Evolutionary conservation across 768 basidiomycete genomes (phyloP).

Genomic region (Royoungia palumana): DNA sequence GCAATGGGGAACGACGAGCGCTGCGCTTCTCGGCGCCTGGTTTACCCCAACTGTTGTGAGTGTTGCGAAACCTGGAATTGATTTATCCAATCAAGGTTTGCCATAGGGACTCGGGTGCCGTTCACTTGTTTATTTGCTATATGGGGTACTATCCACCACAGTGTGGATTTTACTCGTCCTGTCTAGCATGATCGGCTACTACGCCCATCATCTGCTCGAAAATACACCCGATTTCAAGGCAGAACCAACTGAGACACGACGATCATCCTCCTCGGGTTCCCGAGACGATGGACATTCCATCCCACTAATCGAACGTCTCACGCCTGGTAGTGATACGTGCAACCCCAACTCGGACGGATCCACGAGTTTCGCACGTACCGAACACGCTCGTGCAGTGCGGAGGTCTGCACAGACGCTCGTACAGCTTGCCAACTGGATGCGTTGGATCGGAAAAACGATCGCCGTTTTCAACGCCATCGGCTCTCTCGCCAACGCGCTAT

Average conservation of each 20-base stretch:
- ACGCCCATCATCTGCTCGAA: conserved; percentile 10
- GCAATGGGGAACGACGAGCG: conserved; percentile 34
- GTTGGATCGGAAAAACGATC: too few species aligned
- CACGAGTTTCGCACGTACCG: background rate
- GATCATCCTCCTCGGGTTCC: background rate
- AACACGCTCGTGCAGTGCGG: background rate
- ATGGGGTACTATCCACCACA: conserved; percentile 27
- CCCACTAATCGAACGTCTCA: background rate
- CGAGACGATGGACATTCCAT: too few species aligned
- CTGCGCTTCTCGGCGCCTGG: conserved; percentile 28
- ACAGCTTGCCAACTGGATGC: too few species aligned
- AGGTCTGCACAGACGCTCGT: background rate
- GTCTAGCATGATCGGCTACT: conserved; percentile 28
- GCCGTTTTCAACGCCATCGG: too few species aligned
- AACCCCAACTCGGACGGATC: background rate
- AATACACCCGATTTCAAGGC: background rate
- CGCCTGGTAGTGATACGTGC: too few species aligned
- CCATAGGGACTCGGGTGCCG: conserved; percentile 34
- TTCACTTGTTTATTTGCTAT: conserved; percentile 31
- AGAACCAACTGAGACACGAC: background rate
- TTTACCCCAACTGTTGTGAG: conserved; percentile 31
- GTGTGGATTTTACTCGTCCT: conserved; percentile 32
- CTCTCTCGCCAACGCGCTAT: too few species aligned
- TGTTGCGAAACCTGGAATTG: background rate
- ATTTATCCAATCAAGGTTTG: background rate